phyloP scores from a whole-genome alignment of 208 protist species.

The Acanthamoeba lenticulata region DNA sequence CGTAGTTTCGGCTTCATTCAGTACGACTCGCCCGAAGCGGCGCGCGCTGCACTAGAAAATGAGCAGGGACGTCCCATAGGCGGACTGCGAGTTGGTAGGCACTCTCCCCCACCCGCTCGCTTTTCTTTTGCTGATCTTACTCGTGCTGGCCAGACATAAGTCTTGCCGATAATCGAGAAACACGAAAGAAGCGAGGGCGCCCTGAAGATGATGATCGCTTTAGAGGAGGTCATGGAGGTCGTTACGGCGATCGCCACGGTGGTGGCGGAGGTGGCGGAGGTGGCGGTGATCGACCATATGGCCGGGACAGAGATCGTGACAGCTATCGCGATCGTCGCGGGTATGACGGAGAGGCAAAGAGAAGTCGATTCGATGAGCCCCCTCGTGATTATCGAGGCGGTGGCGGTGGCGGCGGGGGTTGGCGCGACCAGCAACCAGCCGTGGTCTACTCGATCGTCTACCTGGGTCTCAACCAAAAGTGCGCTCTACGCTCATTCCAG shows the following conservation, averaged over 20 bases:
- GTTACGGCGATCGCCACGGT: neutral
- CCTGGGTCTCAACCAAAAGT: constrained; percentile 25
- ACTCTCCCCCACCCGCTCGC: neutral
- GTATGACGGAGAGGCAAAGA: neutral
- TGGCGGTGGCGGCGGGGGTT: neutral
- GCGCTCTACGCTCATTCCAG: neutral
- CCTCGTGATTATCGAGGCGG: neutral
- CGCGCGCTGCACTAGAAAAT: neutral
- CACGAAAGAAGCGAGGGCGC: neutral
- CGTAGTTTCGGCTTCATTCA: constrained; percentile 68
- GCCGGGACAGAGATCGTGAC: neutral
- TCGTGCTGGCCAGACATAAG: neutral
- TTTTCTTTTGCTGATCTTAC: neutral
- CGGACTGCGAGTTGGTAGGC: constrained; percentile 14
- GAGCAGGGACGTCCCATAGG: constrained; percentile 60
- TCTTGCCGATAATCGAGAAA: constrained; percentile 46
- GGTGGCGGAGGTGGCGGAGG: neutral
- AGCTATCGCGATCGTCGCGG: neutral
- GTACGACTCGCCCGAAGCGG: constrained; percentile 63
- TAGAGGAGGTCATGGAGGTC: neutral
- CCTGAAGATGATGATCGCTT: neutral
- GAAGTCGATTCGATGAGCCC: constrained; percentile 45
- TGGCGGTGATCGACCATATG: neutral
- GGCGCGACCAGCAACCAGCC: neutral
- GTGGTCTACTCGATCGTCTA: constrained; percentile 41